These are phyloP conservation scores for Rheum nobile DNA, from an alignment of 148 eudicot genomes.

Conservation along the genomic window DNA sequence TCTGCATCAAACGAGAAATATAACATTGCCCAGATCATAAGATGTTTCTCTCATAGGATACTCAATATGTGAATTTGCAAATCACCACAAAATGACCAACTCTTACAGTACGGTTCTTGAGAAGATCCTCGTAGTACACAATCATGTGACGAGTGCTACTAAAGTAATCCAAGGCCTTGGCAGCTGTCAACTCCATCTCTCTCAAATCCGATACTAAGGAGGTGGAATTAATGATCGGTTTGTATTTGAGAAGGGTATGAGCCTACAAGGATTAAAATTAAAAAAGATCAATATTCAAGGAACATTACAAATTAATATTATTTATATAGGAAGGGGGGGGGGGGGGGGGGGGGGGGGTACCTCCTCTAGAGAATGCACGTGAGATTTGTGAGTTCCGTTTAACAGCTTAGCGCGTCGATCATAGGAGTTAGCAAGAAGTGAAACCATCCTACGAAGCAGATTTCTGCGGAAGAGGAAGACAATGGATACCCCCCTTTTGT, in stretches of 20 bases:
- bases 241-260: slow-evolving; percentile 59
- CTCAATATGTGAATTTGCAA: neutral
- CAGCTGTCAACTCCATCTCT: slow-evolving; percentile 42
- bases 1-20: slow-evolving; percentile 31
- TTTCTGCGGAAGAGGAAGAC: slow-evolving; percentile 87
- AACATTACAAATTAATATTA: neutral
- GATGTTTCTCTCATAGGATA: neutral
- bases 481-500: slow-evolving; percentile 49
- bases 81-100: neutral
- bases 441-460: slow-evolving; percentile 74
- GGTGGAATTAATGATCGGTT: slow-evolving; percentile 59
- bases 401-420: slow-evolving; percentile 62
- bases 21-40: too few species aligned
- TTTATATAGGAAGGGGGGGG: too few species aligned
- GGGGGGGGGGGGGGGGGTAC: slow-evolving; percentile 17
- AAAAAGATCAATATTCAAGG: neutral
- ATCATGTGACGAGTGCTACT: slow-evolving; percentile 59
- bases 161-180: slow-evolving; percentile 50
- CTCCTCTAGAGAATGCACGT: slow-evolving; percentile 78
- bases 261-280: slow-evolving; percentile 39
- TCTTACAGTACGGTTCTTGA: slow-evolving; percentile 62
- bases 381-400: slow-evolving; percentile 91
- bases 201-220: slow-evolving; percentile 40
- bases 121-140: slow-evolving; percentile 76
- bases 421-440: slow-evolving; percentile 77